Evolutionary conservation across 345 rosid species (phyloP).

Genomic region (Cochlearia excelsa): DNA sequence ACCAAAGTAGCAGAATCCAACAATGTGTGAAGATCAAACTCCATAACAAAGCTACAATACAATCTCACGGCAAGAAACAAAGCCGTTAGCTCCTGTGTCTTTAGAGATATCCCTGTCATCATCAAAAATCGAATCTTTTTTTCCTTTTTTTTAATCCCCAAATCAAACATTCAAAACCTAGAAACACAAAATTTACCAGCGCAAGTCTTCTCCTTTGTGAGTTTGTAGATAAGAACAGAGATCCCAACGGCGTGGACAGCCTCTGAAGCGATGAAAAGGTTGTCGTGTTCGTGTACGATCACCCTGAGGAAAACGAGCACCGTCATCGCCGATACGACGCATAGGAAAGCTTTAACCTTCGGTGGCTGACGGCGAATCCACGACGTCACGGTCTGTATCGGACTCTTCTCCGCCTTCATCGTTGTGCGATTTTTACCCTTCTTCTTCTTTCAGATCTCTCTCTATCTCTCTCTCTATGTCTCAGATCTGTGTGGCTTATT

Average conservation of each 20-base stretch:
- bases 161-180: neutral
- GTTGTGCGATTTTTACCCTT: too few species aligned
- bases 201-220: slow-evolving; percentile 82
- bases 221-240: slow-evolving; percentile 78
- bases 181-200: slow-evolving; percentile 43
- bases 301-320: slow-evolving; percentile 62
- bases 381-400: slow-evolving; percentile 53
- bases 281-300: slow-evolving; percentile 82
- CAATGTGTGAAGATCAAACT: slow-evolving; percentile 77
- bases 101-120: slow-evolving; percentile 70
- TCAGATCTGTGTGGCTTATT: too few species aligned
- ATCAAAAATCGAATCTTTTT: neutral
- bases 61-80: slow-evolving; percentile 70
- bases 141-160: neutral
- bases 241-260: slow-evolving; percentile 82
- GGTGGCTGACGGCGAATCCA: slow-evolving; percentile 88
- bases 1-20: slow-evolving; percentile 74
- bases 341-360: slow-evolving; percentile 64
- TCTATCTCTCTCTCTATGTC: neutral
- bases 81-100: slow-evolving; percentile 88
- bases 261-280: slow-evolving; percentile 84
- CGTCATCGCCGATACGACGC: slow-evolving; percentile 51
- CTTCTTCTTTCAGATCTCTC: neutral
- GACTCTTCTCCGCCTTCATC: slow-evolving; percentile 59
- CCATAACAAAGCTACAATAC: slow-evolving; percentile 91